Percentiles rank a stretch among this genome's conserved stretches.
These are phyloP conservation scores for Acanthamoeba triangularis DNA, from an alignment of 208 protist genomes.

Conservation along the genomic window DNA sequence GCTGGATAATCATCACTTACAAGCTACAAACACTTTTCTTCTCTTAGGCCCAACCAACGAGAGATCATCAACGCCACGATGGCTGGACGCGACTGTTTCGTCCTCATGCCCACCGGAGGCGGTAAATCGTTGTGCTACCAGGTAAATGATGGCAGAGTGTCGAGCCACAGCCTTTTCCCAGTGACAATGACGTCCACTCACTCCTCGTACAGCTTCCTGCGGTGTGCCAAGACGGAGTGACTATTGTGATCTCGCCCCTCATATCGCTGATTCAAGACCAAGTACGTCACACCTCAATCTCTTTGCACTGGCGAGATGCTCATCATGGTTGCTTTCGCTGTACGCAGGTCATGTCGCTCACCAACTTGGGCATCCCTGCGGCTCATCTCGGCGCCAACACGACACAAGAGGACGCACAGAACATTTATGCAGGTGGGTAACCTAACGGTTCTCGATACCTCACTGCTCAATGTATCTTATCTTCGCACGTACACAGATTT, in stretches of 20 bases:
- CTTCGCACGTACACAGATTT: slow-evolving; percentile 10
- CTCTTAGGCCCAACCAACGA: slow-evolving; percentile 91
- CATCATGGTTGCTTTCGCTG: background rate
- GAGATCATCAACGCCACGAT: slow-evolving; percentile 97
- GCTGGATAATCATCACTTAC: background rate
- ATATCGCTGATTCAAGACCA: slow-evolving; percentile 98
- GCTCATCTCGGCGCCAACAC: slow-evolving; percentile 46
- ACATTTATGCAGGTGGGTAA: slow-evolving; percentile 29
- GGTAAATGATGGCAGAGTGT: background rate
- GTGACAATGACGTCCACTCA: no score
- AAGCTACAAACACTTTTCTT: background rate
- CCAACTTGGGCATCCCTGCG: slow-evolving; percentile 38
- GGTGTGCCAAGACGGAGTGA: slow-evolving; percentile 85
- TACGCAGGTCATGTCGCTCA: slow-evolving; percentile 36
- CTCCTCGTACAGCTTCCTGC: slow-evolving; percentile 90
- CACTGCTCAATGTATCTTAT: background rate
- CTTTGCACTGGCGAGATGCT: background rate
- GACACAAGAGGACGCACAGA: slow-evolving; percentile 29
- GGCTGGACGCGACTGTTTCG: slow-evolving; percentile 95
- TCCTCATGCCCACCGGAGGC: slow-evolving; percentile 93
- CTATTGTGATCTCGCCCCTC: slow-evolving; percentile 96
- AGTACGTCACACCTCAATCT: slow-evolving; percentile 79
- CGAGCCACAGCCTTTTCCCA: no score
- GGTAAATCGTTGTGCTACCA: slow-evolving; percentile 94
- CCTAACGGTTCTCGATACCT: no score